Conservation (phyloP, 441 rosid species). For the Erysimum pusillum region DNA sequence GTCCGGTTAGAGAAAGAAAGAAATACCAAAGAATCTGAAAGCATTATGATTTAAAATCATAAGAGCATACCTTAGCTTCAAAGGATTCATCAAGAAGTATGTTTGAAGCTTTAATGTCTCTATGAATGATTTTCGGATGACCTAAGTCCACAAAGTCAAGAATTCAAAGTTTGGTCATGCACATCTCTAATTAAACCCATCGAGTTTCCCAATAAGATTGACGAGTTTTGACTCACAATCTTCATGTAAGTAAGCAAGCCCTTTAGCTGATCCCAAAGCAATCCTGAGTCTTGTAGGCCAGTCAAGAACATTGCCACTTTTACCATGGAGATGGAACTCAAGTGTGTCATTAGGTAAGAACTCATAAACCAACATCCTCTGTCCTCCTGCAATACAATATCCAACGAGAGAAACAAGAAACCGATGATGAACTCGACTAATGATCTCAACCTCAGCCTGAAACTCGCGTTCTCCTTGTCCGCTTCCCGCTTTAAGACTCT, state of each 20-base stretch:
- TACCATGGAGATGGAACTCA: constrained; percentile 85
- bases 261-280: constrained; percentile 86
- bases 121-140: constrained; percentile 83
- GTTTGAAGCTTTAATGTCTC: constrained; percentile 88
- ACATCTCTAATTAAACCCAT: constrained; percentile 10
- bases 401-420: constrained; percentile 92
- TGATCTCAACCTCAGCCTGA: constrained; percentile 87
- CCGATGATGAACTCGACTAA: constrained; percentile 91
- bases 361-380: constrained; percentile 80
- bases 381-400: constrained; percentile 64
- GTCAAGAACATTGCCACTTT: constrained; percentile 59
- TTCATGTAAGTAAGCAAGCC: constrained; percentile 81
- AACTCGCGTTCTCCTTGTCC: constrained; percentile 84
- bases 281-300: constrained; percentile 79
- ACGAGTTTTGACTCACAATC: constrained; percentile 43
- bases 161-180: constrained; percentile 17
- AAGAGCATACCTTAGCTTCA: constrained; percentile 69
- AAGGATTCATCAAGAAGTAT: constrained; percentile 74
- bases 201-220: background rate
- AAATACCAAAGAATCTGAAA: background rate
- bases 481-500: constrained; percentile 82
- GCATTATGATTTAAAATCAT: background rate
- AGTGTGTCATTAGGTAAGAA: constrained; percentile 82
- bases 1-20: constrained; percentile 7
- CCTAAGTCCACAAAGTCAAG: constrained; percentile 51